Conservation (phyloP, 2,329 filamentous ascomycete species). For the Penicillium thymicola region DNA sequence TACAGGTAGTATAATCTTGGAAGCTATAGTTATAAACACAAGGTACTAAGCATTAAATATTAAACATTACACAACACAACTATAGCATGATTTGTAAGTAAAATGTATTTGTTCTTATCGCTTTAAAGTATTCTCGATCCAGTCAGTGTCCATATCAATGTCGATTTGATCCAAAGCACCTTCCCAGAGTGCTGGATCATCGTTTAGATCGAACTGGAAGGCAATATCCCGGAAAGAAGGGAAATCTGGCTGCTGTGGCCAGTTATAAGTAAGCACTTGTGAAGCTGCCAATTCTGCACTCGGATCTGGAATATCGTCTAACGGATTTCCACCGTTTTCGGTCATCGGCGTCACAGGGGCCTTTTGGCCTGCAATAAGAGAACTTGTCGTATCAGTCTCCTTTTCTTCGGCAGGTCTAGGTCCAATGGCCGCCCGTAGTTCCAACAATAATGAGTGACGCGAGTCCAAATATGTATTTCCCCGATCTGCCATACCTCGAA, state of each 20-base stretch:
- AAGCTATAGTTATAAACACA: background rate
- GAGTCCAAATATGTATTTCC: conserved; percentile 52
- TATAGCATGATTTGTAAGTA: background rate
- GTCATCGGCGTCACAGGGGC: conserved; percentile 16
- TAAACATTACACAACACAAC: background rate
- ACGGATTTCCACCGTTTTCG: conserved; percentile 12
- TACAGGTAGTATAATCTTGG: background rate
- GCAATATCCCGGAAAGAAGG: conserved; percentile 32
- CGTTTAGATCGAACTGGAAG: conserved; percentile 36
- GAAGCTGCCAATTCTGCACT: background rate
- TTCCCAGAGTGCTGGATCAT: conserved; percentile 43
- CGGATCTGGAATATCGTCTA: background rate
- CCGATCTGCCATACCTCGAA: conserved; percentile 51
- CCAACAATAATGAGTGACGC: conserved; percentile 38
- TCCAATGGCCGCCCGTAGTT: conserved; percentile 33
- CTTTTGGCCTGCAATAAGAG: background rate
- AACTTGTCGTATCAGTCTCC: background rate
- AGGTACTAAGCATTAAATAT: background rate
- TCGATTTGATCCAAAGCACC: conserved; percentile 41
- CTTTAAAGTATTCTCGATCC: conserved; percentile 34
- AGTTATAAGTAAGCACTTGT: conserved; percentile 11
- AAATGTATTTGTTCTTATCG: conserved; percentile 10
- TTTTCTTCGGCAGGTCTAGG: conserved; percentile 13
- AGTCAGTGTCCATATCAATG: conserved; percentile 43
- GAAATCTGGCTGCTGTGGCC: conserved; percentile 20